Conservation (phyloP, 2,329 filamentous ascomycete genomes). For the Chaetomiaceae sp. region DNA sequence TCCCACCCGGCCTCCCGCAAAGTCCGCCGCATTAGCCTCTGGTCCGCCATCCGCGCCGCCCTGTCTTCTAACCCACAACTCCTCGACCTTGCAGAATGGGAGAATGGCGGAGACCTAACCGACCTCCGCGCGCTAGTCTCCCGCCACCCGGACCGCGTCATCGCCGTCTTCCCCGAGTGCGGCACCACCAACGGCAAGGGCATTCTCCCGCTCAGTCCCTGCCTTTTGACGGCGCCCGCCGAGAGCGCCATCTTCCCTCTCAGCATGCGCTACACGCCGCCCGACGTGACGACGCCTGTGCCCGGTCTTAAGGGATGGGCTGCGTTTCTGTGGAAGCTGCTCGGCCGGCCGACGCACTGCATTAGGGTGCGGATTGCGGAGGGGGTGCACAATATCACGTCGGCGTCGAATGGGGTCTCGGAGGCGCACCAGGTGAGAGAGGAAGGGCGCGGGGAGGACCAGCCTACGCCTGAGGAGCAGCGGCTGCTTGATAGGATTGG, state of each 20-base stretch:
- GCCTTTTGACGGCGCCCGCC: constrained; percentile 62
- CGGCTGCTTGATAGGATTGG: constrained; percentile 71
- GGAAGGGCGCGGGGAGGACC: constrained; percentile 29
- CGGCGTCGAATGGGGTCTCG: constrained; percentile 25
- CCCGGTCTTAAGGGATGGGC: constrained; percentile 66
- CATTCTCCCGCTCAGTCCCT: constrained; percentile 77
- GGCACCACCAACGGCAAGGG: constrained; percentile 91
- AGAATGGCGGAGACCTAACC: constrained; percentile 40
- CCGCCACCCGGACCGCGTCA: constrained; percentile 66
- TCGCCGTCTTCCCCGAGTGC: constrained; percentile 90
- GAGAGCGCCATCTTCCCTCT: constrained; percentile 81
- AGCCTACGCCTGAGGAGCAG: constrained; percentile 55
- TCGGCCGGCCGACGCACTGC: constrained; percentile 79
- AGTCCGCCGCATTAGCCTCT: constrained; percentile 72
- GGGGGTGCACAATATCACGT: constrained; percentile 53
- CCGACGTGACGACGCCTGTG: constrained; percentile 86
- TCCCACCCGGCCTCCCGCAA: constrained; percentile 71
- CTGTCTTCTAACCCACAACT: constrained; percentile 55
- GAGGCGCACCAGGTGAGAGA: constrained; percentile 23
- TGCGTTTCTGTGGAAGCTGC: constrained; percentile 78
- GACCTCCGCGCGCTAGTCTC: constrained; percentile 60
- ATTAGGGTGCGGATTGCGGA: constrained; percentile 90
- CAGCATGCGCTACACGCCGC: constrained; percentile 81
- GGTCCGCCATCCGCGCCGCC: constrained; percentile 69
- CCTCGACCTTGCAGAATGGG: constrained; percentile 38